Conservation (phyloP, 306 rosid genomes). For the Vigna nakashimae region DNA sequence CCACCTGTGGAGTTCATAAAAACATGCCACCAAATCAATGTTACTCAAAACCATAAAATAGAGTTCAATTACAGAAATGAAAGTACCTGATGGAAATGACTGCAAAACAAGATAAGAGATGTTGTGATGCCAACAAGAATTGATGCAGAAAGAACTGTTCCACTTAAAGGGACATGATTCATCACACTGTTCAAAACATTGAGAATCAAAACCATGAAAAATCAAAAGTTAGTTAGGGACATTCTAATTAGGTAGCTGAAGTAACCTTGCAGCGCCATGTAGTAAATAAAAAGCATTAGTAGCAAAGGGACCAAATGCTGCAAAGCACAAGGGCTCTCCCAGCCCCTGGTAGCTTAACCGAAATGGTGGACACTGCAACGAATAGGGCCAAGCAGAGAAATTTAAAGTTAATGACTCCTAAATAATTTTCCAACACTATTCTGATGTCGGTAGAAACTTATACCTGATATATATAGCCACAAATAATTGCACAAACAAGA, state of each 20-base stretch:
- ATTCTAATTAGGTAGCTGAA: constrained; percentile 24
- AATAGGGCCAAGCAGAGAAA: constrained; percentile 12
- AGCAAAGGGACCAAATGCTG: constrained; percentile 93
- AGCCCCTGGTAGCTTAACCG: constrained; percentile 87
- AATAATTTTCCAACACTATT: constrained; percentile 19
- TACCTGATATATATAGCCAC: constrained; percentile 91
- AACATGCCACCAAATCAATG: constrained; percentile 38
- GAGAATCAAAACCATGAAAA: constrained; percentile 41
- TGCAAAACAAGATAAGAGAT: constrained; percentile 84
- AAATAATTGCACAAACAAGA: constrained; percentile 70
- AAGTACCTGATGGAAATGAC: constrained; percentile 92
- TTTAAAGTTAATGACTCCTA: constrained; percentile 21
- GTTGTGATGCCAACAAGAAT: constrained; percentile 88
- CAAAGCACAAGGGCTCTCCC: constrained; percentile 94
- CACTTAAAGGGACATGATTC: constrained; percentile 57
- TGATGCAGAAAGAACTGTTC: constrained; percentile 74
- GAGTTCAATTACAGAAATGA: constrained; percentile 14
- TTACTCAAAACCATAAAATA: constrained; percentile 18
- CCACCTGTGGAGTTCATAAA: constrained; percentile 58
- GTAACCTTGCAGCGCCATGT: constrained; percentile 76
- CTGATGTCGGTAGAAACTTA: constrained; percentile 11
- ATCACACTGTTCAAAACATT: constrained; percentile 56
- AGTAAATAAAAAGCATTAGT: constrained; percentile 84
- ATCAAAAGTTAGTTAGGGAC: constrained; percentile 12
- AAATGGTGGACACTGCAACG: constrained; percentile 91